Conservation (phyloP, 805 yeast genomes). For the Lipomyces chichibuensis region DNA sequence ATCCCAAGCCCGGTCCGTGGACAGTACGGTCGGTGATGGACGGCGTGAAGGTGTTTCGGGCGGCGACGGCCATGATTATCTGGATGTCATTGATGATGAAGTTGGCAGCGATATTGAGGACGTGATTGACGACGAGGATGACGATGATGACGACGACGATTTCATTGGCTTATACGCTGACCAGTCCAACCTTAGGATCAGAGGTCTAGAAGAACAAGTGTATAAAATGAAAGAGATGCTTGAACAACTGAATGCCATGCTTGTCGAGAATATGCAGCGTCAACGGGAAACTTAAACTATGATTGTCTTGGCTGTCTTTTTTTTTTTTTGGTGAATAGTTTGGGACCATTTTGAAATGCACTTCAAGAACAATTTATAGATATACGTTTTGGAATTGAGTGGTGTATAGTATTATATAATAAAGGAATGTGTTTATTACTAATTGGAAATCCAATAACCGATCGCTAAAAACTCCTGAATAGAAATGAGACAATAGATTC, state of each 20-base stretch:
- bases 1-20: constrained; percentile 1
- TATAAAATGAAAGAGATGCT: constrained; percentile 30
- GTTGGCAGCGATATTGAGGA: constrained; percentile 6
- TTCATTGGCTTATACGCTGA: constrained; percentile 29
- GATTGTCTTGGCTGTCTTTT: not conserved
- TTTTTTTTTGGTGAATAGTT: not conserved
- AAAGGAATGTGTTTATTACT: constrained; percentile 1
- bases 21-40: not conserved
- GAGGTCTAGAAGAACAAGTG: constrained; percentile 33
- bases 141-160: constrained; percentile 35
- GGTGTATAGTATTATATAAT: not conserved
- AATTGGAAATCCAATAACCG: not conserved
- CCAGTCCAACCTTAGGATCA: constrained; percentile 27
- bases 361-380: not conserved
- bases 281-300: not conserved
- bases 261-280: constrained; percentile 19
- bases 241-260: constrained; percentile 23
- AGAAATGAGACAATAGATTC: not conserved
- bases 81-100: constrained; percentile 14
- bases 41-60: not conserved
- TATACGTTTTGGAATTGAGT: not conserved
- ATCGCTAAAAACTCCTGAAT: not conserved
- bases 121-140: constrained; percentile 29
- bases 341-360: not conserved
- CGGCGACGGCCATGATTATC: constrained; percentile 1